Conservation (phyloP, 805 yeast genomes). For the Cyberlindnera misumaiensis region DNA sequence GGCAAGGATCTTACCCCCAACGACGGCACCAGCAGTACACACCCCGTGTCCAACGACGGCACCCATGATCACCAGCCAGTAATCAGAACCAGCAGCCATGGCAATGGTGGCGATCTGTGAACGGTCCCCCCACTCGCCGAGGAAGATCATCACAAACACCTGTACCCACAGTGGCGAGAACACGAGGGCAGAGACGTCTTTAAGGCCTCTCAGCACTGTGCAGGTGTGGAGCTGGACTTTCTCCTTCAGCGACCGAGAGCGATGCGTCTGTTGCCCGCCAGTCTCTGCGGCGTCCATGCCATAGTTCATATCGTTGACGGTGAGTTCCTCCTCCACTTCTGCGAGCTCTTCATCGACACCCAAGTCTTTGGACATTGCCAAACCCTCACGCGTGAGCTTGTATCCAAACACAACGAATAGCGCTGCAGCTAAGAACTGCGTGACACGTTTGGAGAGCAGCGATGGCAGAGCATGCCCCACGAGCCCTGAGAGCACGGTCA, state of each 20-base stretch:
- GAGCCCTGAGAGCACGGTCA: slow-evolving; percentile 87
- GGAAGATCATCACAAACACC: slow-evolving; percentile 89
- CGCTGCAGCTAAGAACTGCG: slow-evolving; percentile 75
- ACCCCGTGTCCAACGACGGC: slow-evolving; percentile 84
- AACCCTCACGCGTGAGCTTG: slow-evolving; percentile 72
- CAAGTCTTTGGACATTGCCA: slow-evolving; percentile 67
- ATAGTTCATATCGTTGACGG: slow-evolving; percentile 47
- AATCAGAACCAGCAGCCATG: slow-evolving; percentile 95
- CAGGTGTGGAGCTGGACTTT: slow-evolving; percentile 1
- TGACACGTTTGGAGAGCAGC: slow-evolving; percentile 68
- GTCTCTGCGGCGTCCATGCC: slow-evolving; percentile 50
- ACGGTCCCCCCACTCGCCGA: slow-evolving; percentile 99
- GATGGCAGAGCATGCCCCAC: slow-evolving; percentile 90
- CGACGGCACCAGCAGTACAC: slow-evolving; percentile 85
- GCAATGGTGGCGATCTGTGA: slow-evolving; percentile 98
- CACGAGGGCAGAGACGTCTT: slow-evolving; percentile 24
- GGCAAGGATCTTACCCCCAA: slow-evolving; percentile 90
- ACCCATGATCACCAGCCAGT: slow-evolving; percentile 83
- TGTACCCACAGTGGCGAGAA: slow-evolving; percentile 90
- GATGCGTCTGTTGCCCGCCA: slow-evolving; percentile 18
- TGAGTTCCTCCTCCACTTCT: slow-evolving; percentile 93
- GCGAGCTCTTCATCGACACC: slow-evolving; percentile 95
- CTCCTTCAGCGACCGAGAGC: slow-evolving; percentile 3
- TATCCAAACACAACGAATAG: slow-evolving; percentile 80
- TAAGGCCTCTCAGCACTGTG: slow-evolving; percentile 10